Conservation (phyloP, 495 filamentous ascomycete genomes). For the Zalerion maritima region DNA sequence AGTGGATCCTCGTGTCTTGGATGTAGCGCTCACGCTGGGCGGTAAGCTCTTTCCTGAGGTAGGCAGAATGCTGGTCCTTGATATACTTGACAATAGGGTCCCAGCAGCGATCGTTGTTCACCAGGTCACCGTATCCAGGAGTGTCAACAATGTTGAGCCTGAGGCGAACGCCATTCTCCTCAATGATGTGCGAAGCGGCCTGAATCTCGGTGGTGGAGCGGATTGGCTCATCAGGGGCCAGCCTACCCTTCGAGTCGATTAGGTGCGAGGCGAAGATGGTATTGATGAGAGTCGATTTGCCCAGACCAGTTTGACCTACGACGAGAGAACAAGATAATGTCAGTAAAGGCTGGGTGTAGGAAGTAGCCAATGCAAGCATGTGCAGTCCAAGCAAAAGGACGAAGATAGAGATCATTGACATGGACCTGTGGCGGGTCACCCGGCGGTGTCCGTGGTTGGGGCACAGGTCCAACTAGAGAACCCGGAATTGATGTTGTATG, state of each 20-base stretch:
- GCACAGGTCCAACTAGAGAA: no score
- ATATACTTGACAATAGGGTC: conserved; percentile 99
- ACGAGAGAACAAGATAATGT: conserved; percentile 18
- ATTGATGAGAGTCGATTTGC: conserved; percentile 98
- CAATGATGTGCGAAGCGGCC: conserved; percentile 93
- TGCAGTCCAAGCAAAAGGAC: conserved; percentile 6
- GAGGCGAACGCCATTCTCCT: conserved; percentile 97
- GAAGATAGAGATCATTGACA: no score
- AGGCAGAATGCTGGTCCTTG: conserved; percentile 99
- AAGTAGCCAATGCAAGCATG: conserved; percentile 2
- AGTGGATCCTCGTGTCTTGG: conserved; percentile 97
- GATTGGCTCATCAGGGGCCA: conserved; percentile 80
- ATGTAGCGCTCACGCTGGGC: conserved; percentile 98
- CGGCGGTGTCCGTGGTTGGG: no score
- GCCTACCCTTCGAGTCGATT: conserved; percentile 93
- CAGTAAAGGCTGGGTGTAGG: conserved; percentile 12
- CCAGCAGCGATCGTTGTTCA: conserved; percentile 99
- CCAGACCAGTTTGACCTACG: conserved; percentile 91
- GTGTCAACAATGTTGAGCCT: conserved; percentile 96
- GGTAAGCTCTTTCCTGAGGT: conserved; percentile 98
- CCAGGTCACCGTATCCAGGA: conserved; percentile 93
- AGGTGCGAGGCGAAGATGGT: conserved; percentile 99
- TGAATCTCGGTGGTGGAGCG: conserved; percentile 97
- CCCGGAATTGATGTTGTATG: no score
- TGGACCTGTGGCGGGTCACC: no score